Base-by-base conservation (phyloP, 495 filamentous ascomycete species). In the Penicillium cinerascens region DNA sequence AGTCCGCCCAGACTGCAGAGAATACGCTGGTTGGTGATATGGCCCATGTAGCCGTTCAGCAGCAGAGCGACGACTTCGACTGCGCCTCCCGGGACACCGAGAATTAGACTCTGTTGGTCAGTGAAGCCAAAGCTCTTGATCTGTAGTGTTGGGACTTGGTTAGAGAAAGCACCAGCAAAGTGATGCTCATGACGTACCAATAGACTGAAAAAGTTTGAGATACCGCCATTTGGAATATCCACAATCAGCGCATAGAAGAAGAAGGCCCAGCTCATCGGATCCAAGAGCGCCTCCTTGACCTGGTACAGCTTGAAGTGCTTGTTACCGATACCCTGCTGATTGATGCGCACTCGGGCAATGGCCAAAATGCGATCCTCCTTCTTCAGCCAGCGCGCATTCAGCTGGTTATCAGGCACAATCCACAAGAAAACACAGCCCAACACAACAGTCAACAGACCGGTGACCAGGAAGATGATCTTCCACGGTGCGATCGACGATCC, bases 161-260 rank as follows among this genome's bases (percentile, higher is more conserved):
- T 40, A 44, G 53, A 21, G 10, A 17, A 15, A 15, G n/a, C 40
- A 9, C 1, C 0, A 80, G 83, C 0, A 70, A 63, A 27, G 13
- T 18, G 18, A 11, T n/a, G 29, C 50, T 23, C 10, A 11, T 18
- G 15, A 64, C 66, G 26, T 44, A 75, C 72, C 64, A 76, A 33
- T 64, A 87, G 84, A 44, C 75, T 83, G 69, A 89, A 89, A 66
- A 88, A 91, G 52, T 88, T 89, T 25, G 71, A 79, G 42, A 91
- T 77, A 11, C 85, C 87, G 18, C 84, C 82, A 55, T 86, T 86
- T 1, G 83, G 83, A 42, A 88, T 86, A 60, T 85, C 78, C 6
- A 75, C 78, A 43, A 84, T 71, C 17, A 84, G 63, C 2, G 82
- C 79, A 54, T 80, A 86, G 44, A 86, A 76, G 35, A 82, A 78